Conservation (phyloP, 2,329 filamentous ascomycete species). For the Fusarium ambrosium region DNA sequence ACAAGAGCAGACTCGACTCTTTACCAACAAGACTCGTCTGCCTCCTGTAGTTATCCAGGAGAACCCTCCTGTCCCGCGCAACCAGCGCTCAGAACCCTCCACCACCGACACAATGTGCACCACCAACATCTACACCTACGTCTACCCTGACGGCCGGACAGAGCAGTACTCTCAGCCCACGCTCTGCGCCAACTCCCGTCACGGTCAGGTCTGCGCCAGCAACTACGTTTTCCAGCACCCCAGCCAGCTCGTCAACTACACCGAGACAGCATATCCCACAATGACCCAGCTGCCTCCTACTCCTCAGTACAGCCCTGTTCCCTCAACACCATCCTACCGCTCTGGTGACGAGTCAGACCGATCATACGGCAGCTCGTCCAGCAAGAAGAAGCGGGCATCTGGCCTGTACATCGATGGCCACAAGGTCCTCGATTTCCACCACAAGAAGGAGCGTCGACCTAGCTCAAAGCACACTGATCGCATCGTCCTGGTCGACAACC, state of each 20-base stretch:
- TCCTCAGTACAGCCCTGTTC: slow-evolving; percentile 53
- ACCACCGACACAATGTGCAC: slow-evolving; percentile 63
- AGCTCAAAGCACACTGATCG: slow-evolving; percentile 56
- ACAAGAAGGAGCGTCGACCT: slow-evolving; percentile 46
- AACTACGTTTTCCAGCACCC: slow-evolving; percentile 59
- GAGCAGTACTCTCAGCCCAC: slow-evolving; percentile 52
- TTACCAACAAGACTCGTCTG: slow-evolving; percentile 23
- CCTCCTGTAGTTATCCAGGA: slow-evolving; percentile 44
- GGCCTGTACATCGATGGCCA: slow-evolving; percentile 56
- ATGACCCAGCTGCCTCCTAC: slow-evolving; percentile 57
- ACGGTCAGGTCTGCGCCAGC: slow-evolving; percentile 58
- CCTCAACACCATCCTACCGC: slow-evolving; percentile 51
- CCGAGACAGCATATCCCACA: slow-evolving; percentile 47
- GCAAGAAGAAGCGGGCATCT: slow-evolving; percentile 52
- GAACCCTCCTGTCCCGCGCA: slow-evolving; percentile 38
- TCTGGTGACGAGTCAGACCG: slow-evolving; percentile 56
- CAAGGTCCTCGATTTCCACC: slow-evolving; percentile 52
- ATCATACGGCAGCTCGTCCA: slow-evolving; percentile 50
- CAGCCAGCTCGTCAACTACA: slow-evolving; percentile 53
- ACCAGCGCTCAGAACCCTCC: slow-evolving; percentile 26
- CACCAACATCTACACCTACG: slow-evolving; percentile 61
- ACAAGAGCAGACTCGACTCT: slow-evolving; percentile 23
- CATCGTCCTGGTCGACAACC: slow-evolving; percentile 60
- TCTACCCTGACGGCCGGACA: slow-evolving; percentile 60
- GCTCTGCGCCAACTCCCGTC: slow-evolving; percentile 56